A percentile compares a stretch with the other conserved stretches of the same genome.
Evolutionary conservation across 208 protist species (phyloP).

Genomic region (Polymyxa betae): DNA sequence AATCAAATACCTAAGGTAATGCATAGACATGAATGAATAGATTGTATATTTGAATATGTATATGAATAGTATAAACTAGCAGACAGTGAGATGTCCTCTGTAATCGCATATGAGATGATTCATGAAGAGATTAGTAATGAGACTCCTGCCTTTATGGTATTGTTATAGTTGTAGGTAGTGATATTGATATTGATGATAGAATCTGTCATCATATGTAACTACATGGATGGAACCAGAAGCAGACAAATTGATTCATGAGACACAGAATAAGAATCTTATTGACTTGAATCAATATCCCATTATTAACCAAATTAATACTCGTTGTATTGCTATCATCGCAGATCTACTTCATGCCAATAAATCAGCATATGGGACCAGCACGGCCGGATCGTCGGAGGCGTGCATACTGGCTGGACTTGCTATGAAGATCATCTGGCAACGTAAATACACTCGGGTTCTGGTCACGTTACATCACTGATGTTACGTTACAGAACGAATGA

Average conservation of each 20-base stretch:
- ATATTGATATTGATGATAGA: no score
- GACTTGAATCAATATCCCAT: conserved; percentile 54
- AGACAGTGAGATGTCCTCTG: background rate
- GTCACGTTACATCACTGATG: background rate
- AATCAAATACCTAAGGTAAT: background rate
- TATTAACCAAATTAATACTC: background rate
- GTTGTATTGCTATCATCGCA: conserved; percentile 52
- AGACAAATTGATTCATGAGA: conserved; percentile 25
- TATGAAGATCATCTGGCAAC: conserved; percentile 14
- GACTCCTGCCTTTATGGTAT: background rate
- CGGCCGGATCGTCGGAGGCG: conserved; percentile 52
- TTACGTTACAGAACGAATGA: background rate
- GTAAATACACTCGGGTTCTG: background rate
- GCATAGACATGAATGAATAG: background rate
- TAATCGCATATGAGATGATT: conserved; percentile 56
- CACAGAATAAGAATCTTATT: conserved; percentile 22
- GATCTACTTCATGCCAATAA: background rate
- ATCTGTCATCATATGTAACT: no score
- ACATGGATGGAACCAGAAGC: conserved; percentile 53
- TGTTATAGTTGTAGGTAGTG: background rate
- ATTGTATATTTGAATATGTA: background rate
- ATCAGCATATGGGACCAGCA: background rate
- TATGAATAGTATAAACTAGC: conserved; percentile 16
- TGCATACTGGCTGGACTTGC: conserved; percentile 54
- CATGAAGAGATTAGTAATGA: conserved; percentile 52